Base-by-base conservation (phyloP, 2,329 filamentous ascomycete species). In the Didymosphaeria variabile region DNA sequence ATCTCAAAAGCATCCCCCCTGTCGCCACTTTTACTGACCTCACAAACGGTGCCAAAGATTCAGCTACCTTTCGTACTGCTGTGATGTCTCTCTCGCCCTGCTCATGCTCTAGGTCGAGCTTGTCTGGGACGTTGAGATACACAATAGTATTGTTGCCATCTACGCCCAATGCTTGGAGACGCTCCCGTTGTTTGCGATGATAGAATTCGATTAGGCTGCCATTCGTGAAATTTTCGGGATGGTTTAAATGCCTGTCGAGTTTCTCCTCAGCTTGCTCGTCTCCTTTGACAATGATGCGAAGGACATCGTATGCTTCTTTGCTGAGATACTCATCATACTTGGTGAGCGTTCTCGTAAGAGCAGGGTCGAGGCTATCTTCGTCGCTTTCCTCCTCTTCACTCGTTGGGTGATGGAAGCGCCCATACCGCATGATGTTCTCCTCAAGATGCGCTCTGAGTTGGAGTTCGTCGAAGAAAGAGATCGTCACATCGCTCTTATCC, bases 401-500 rank as follows among this genome's bases (percentile, higher is more conserved):
- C 34, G 10, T 36, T 15, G 9, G 34, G 13, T 36, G 9, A 36
- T 36, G 34, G 9, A 36, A 10, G 10, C 9, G 4, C 3, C 34
- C 10, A 36, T 36, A 36, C 9, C 34, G 34, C 34, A 36, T 36
- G 34, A 36, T 8, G 34, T 36, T 46, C 44, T 46, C 19, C 19
- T 26, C 23, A 4, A n/a, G 3, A 46, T 2, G 3, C 26, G 19
- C 10, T 15, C 26, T 2, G 6, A 60, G 49, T 15, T 66, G 55
- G 7, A 40, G n/a, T 13, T 61, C 47, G 8, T 36, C 38, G 13
- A 59, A 21, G 13, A 62, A 57, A 12, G 61, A 19, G 8, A 66
- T 46, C 7, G 9, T 32, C 3, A 67, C 34, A 57, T 68, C 62
- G 38, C 62, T 65, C 9, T 7, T 6, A 0, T 10, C 6, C 5